Base-by-base conservation (phyloP, 768 basidiomycete genomes). In the Gautieria morchelliformis region DNA sequence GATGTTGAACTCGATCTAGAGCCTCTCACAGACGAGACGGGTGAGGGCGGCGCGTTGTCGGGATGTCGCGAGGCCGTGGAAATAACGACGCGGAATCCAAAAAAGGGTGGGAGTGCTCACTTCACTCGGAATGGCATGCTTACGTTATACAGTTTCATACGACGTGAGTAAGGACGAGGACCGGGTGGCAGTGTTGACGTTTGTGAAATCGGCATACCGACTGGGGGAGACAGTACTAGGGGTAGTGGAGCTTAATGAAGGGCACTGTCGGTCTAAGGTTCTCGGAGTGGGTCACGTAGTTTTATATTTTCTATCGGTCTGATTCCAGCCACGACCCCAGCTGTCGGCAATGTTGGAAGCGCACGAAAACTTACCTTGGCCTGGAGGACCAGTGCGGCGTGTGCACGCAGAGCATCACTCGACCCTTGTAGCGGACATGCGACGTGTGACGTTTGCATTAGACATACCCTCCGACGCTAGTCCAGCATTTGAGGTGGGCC, bases 101-200 rank as follows among this genome's bases (percentile, higher is more conserved):
- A 85, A 70, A 96, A 95, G 75, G 81, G 93, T 91, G 57, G 50
- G 81, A 67, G 19, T 35, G 15, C n/a, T 33, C 20, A 22, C 12
- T 24, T 11, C 24, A 6, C 54, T 24, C 17, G 35, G 17, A 17
- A 22, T 49, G 46, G 49, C 52, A 32, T 46, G 40, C 19, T 41
- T 32, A 48, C 52, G 22, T 35, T 19, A 39, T 51, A 22, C 62
- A 95, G 93, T 86, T 40, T 93, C 93, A 0, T 97, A 92, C 70
- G 94, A 97, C 71, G 93, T 97, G 56, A 89, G 85, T 66, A 96
- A 97, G 74, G 91, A 95, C 37, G 92, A 89, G 0, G 80, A 88
- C 39, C 82, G 83, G 42, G 92, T 98, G 58, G 94, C 95, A 6
- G 84, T 89, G 39, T 70, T 99, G 14, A 96, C 93, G 0, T 89